These are phyloP conservation scores for Ostreobium quekettii DNA, from an alignment of 139 green algal species.

Conservation along the genomic window DNA sequence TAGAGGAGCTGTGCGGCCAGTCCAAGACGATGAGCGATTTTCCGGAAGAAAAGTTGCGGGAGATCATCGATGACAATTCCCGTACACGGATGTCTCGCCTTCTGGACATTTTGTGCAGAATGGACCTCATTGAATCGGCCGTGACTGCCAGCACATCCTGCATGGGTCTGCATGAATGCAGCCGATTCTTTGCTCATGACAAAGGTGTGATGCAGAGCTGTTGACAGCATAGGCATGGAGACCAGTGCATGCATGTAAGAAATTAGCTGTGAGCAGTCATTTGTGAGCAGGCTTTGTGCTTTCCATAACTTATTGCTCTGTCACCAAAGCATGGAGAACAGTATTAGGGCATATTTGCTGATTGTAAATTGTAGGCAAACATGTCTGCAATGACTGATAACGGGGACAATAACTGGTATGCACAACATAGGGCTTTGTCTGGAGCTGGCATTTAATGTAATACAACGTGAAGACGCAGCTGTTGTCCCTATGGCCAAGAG, in stretches of 20 bases:
- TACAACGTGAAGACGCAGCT: too few species aligned
- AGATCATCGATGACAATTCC: conserved; percentile 4
- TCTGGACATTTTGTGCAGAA: conserved; percentile 10
- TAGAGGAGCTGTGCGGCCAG: not conserved
- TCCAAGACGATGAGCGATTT: not conserved
- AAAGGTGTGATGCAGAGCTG: not conserved
- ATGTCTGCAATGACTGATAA: too few species aligned
- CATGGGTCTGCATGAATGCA: conserved; percentile 1
- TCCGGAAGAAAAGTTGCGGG: not conserved
- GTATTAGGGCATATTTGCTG: not conserved
- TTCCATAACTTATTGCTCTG: not conserved
- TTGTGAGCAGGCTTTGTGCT: not conserved
- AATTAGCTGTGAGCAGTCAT: not conserved
- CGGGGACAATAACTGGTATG: too few species aligned
- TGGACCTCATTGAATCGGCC: conserved; percentile 7
- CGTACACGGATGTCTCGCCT: conserved; percentile 3
- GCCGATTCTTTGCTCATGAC: not conserved
- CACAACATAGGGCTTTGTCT: too few species aligned
- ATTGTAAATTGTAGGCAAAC: not conserved
- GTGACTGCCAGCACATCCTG: not conserved
- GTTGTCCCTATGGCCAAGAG: too few species aligned
- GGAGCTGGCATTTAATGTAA: too few species aligned
- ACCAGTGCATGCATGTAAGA: not conserved
- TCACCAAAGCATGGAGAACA: not conserved
- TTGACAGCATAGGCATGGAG: not conserved